These are phyloP conservation scores for Cercospora berteroae DNA, from an alignment of 2,329 filamentous ascomycete species.

Conservation along the genomic window DNA sequence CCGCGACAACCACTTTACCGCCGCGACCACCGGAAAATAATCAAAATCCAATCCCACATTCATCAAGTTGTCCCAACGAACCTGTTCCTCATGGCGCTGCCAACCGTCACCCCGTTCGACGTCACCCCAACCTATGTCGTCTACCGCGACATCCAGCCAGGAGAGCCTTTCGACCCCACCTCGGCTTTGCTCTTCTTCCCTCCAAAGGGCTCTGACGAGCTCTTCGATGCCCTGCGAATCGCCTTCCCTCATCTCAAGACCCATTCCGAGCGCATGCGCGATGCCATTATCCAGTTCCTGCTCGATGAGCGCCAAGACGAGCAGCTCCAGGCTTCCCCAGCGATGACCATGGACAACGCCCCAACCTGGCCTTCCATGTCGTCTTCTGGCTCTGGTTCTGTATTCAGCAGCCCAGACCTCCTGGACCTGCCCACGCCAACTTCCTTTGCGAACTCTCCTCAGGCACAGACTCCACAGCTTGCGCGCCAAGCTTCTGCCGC, in stretches of 20 bases:
- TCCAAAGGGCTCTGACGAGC: slow-evolving; percentile 41
- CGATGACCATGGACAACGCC: slow-evolving; percentile 23
- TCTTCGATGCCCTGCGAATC: slow-evolving; percentile 39
- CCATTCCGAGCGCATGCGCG: slow-evolving; percentile 42
- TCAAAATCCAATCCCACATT: background rate
- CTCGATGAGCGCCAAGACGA: slow-evolving; percentile 38
- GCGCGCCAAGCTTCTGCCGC: slow-evolving; percentile 24
- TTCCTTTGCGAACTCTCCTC: slow-evolving; percentile 31
- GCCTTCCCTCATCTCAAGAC: slow-evolving; percentile 38
- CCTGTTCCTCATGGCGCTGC: slow-evolving; percentile 22
- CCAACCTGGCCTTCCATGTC: slow-evolving; percentile 34
- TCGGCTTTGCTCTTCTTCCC: slow-evolving; percentile 39
- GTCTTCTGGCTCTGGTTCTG: slow-evolving; percentile 30
- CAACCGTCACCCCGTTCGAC: slow-evolving; percentile 17
- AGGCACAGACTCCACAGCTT: slow-evolving; percentile 22
- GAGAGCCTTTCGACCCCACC: slow-evolving; percentile 36
- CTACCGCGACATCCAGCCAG: slow-evolving; percentile 35
- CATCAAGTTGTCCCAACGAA: background rate
- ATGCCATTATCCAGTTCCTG: slow-evolving; percentile 41
- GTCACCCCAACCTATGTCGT: slow-evolving; percentile 34
- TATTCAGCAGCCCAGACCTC: slow-evolving; percentile 36
- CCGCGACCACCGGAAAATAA: background rate
- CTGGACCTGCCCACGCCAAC: slow-evolving; percentile 32
- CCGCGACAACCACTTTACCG: background rate
- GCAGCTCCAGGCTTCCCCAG: slow-evolving; percentile 27